phyloP scores from a whole-genome alignment of 768 basidiomycete species.

The Baorangia bicolor region DNA sequence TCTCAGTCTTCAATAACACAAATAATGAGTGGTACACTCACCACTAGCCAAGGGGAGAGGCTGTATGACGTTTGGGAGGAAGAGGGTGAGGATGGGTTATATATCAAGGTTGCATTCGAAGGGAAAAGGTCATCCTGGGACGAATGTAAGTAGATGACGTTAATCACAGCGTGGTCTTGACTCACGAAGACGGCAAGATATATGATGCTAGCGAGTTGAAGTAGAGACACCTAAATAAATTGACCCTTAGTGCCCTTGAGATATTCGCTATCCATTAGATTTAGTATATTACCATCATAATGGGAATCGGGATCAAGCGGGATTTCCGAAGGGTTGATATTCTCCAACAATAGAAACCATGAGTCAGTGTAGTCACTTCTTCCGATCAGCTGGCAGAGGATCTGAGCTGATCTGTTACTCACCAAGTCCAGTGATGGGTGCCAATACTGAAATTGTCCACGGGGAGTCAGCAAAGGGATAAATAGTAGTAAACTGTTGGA shows the following conservation, averaged over 20 bases:
- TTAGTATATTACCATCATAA: constrained; percentile 8
- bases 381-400: background rate
- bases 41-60: background rate
- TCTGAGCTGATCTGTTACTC: background rate
- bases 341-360: constrained; percentile 18
- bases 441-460: no score
- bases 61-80: no score
- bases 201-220: background rate
- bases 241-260: background rate
- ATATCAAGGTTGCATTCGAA: background rate
- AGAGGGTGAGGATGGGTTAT: no score
- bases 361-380: constrained; percentile 11
- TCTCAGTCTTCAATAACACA: no score
- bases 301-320: background rate
- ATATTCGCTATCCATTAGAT: background rate
- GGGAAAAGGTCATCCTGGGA: background rate
- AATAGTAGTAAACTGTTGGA: background rate
- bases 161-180: background rate
- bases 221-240: background rate
- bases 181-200: background rate
- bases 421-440: constrained; percentile 14
- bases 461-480: background rate
- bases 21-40: background rate
- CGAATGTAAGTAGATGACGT: background rate
- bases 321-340: constrained; percentile 4